Evolutionary conservation across 139 green algal genomes (phyloP).

Genomic region (Asterochloris sp.): DNA sequence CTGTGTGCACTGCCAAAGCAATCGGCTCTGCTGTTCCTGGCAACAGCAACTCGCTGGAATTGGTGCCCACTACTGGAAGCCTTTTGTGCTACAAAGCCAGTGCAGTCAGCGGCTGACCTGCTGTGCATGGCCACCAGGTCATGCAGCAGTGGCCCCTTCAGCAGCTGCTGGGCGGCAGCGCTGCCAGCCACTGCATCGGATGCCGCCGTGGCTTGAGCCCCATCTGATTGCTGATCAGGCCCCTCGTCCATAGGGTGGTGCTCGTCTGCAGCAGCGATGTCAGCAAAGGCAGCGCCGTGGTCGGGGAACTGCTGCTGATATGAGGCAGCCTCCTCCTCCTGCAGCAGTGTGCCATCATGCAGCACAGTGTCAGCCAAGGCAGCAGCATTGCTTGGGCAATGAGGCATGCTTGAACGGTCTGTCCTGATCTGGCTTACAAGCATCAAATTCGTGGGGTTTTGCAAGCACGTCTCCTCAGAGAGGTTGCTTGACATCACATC

Average conservation of each 20-base stretch:
- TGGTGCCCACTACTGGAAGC: too few species aligned
- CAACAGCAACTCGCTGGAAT: too few species aligned
- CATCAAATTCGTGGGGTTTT: too few species aligned
- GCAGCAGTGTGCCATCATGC: neutral
- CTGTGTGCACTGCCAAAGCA: too few species aligned
- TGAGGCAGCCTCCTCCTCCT: constrained; percentile 68
- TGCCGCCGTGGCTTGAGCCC: neutral
- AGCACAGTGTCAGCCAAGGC: neutral
- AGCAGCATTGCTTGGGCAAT: neutral
- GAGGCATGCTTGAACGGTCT: neutral
- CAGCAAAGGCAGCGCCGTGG: constrained; percentile 59
- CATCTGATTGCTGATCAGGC: neutral
- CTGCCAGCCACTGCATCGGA: constrained; percentile 35
- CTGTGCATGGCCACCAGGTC: constrained; percentile 62
- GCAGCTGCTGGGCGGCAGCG: constrained; percentile 42
- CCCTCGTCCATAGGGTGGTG: constrained; percentile 9
- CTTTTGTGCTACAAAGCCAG: too few species aligned
- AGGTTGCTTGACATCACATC: too few species aligned
- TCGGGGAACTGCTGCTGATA: constrained; percentile 69
- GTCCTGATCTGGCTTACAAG: neutral
- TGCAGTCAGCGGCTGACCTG: neutral
- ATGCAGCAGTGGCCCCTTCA: constrained; percentile 58
- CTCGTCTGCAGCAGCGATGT: constrained; percentile 54
- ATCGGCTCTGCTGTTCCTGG: too few species aligned
- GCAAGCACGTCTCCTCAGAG: too few species aligned